Evolutionary conservation across 78 protist species (phyloP).

Genomic region (Chrysochromulina tobinii): DNA sequence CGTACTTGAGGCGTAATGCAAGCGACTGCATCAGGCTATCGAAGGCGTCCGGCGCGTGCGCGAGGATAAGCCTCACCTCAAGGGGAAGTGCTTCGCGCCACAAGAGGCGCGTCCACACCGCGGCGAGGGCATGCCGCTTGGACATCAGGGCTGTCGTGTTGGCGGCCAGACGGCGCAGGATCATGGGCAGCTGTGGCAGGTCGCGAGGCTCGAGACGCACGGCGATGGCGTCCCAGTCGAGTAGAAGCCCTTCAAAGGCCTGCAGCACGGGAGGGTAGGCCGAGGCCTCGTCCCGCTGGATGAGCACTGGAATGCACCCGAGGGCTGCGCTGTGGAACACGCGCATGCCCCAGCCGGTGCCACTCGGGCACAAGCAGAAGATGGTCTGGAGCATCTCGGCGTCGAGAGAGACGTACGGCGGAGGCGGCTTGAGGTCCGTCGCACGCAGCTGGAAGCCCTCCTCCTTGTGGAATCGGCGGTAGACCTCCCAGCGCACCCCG

Average conservation of each 20-base stretch:
- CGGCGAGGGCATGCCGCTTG: not conserved
- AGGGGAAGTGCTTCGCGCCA: not conserved
- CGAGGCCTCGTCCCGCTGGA: not conserved
- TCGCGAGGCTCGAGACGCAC: not conserved
- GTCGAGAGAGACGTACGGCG: not conserved
- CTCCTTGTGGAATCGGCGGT: not conserved
- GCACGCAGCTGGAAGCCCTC: not conserved
- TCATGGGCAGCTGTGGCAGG: not conserved
- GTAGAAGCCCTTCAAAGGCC: not conserved
- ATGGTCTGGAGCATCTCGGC: not conserved
- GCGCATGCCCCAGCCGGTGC: conserved; percentile 36
- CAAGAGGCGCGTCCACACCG: not conserved
- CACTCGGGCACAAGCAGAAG: conserved; percentile 12
- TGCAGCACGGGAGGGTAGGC: not conserved
- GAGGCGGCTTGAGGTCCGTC: not conserved
- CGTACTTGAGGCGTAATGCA: too few species aligned
- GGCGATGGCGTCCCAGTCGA: not conserved
- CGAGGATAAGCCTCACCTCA: not conserved
- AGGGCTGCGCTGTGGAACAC: not conserved
- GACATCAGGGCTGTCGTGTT: not conserved
- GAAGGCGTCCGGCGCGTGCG: not conserved
- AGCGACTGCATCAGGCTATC: not conserved
- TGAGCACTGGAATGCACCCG: not conserved
- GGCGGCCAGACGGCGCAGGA: not conserved
- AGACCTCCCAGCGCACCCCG: not conserved